These are phyloP conservation scores for Neospora caninum DNA, from an alignment of 169 alveolate species.

Conservation along the genomic window DNA sequence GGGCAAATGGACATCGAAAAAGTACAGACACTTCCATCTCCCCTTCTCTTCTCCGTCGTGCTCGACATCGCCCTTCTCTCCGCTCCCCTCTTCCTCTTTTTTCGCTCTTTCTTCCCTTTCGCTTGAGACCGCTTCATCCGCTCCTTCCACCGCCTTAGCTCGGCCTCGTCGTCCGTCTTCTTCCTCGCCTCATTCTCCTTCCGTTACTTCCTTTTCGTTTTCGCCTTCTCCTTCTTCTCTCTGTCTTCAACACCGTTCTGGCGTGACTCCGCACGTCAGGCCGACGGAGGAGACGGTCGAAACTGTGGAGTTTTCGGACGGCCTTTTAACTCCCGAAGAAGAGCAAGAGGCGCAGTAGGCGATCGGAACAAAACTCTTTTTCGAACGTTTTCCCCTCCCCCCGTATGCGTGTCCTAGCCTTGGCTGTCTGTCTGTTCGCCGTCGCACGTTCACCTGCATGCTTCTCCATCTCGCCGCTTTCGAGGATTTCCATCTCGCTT, in stretches of 20 bases:
- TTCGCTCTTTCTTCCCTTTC: neutral
- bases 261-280: neutral
- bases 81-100: neutral
- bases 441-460: too few species aligned
- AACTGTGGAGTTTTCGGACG: neutral
- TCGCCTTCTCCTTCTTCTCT: neutral
- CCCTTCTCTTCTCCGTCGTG: neutral
- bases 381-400: too few species aligned
- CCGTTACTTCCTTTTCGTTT: neutral
- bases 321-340: neutral
- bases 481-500: too few species aligned
- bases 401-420: neutral
- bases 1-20: too few species aligned
- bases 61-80: neutral
- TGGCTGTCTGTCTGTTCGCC: neutral
- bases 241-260: neutral
- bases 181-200: neutral
- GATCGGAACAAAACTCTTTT: too few species aligned
- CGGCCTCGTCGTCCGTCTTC: neutral
- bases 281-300: constrained; percentile 17
- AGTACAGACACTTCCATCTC: neutral
- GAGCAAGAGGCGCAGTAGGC: constrained; percentile 27
- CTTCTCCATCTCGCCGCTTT: too few species aligned
- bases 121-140: neutral
- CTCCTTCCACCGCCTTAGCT: neutral